Base-by-base conservation (phyloP, 495 filamentous ascomycete genomes). In the Penicillium waksmanii region DNA sequence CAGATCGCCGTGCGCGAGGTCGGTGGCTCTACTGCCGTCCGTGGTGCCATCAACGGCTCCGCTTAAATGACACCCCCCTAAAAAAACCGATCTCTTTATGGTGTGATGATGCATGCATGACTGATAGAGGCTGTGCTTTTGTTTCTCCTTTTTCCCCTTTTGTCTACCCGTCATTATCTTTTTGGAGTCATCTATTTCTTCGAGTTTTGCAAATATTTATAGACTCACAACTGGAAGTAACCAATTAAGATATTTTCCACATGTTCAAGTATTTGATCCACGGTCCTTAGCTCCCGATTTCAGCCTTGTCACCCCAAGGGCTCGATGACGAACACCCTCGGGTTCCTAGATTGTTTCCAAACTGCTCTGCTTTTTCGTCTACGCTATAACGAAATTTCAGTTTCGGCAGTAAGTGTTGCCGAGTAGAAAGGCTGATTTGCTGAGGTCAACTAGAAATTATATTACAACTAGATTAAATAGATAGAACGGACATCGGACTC, bases 1-100 rank as follows among this genome's bases (percentile, higher is more conserved):
- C 89, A 87, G 58, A 80, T 96, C 65, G 89, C 92, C 23, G 87
- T 87, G 57, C 83, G 93, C 58, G 92, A 96, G 71, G 87, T 96
- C 36, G 93, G 93, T 55, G 89, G 86, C 34, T 92, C 96, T 77
- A 87, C 87, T 31, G 92, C 91, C 57, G 90, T 96, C 38, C 83
- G 93, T 62, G 92, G 93, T 25, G 83, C 72, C 25, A 72, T 94
- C 57, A 79, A 82, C 64, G 78, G 68, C 63, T 71, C 79, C 54
- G 68, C 78, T 55, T 71, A 73, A 58, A 64, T 63, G 23, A 27
- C 2, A 9, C 42, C 48, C 55, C 35, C 54, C 50, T 19, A 54
- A 67, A 61, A 63, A 57, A 64, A 50, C 31, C 53, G 60, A 69
- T 63, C 67, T 55, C 63, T 65, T 73, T 66, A 65, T 70, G 66